Percentiles rank a stretch among this genome's conserved stretches.
Conservation (phyloP, 352 stramenopile genomes). For the Phytopythium ostracodes region DNA sequence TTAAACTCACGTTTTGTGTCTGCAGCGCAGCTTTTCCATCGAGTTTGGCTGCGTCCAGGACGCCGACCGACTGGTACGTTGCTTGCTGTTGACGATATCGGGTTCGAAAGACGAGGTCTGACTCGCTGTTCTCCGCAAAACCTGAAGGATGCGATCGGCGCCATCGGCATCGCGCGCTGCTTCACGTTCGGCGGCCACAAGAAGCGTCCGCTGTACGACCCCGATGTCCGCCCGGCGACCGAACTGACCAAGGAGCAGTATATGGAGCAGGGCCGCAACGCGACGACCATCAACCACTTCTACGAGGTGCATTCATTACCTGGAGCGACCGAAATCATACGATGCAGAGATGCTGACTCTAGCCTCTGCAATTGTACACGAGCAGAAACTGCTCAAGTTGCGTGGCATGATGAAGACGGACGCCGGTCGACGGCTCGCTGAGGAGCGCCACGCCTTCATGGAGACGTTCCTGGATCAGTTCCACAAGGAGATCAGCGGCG, state of each 20-base stretch:
- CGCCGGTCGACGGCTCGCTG: constrained; percentile 63
- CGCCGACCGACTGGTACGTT: constrained; percentile 72
- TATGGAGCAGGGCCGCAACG: constrained; percentile 64
- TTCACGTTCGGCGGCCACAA: constrained; percentile 89
- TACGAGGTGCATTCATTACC: constrained; percentile 55
- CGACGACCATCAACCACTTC: constrained; percentile 87
- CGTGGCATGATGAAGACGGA: constrained; percentile 86
- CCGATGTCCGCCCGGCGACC: constrained; percentile 38
- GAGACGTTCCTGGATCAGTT: constrained; percentile 82
- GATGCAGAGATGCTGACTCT: not conserved
- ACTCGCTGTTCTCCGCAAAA: not conserved
- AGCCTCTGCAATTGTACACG: not conserved
- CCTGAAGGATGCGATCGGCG: constrained; percentile 85
- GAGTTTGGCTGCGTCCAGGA: constrained; percentile 89
- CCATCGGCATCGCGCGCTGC: constrained; percentile 88
- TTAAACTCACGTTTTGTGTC: not conserved
- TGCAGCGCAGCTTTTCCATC: constrained; percentile 32
- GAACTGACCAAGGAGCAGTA: constrained; percentile 78
- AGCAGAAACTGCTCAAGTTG: constrained; percentile 85
- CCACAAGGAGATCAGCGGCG: constrained; percentile 66
- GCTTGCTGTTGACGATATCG: not conserved
- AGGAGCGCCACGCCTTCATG: constrained; percentile 86
- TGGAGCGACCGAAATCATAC: not conserved
- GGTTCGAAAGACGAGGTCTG: not conserved
- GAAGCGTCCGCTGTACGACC: constrained; percentile 78